Evolutionary conservation across 2,329 filamentous ascomycete genomes (phyloP).

Genomic region (Fusarium concolor): DNA sequence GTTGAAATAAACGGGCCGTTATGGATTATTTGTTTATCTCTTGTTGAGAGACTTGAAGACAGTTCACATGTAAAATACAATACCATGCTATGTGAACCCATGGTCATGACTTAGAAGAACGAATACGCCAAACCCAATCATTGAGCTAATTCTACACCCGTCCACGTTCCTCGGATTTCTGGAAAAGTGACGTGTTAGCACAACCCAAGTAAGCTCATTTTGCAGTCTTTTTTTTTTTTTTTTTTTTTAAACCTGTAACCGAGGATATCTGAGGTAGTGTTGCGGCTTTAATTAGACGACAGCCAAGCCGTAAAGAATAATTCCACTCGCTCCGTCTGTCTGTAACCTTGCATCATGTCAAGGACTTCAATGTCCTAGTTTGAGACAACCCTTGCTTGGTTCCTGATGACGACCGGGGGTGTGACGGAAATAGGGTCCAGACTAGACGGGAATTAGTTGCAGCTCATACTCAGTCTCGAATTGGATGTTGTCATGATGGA

Average conservation of each 20-base stretch:
- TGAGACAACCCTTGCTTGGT: conserved; percentile 31
- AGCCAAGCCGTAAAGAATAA: conserved; percentile 11
- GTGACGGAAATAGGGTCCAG: conserved; percentile 5
- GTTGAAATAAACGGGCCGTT: conserved; percentile 7
- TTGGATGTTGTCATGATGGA: not conserved
- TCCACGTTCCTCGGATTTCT: conserved; percentile 20
- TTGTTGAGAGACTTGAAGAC: conserved; percentile 27
- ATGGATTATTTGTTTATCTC: not conserved
- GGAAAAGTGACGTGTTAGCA: conserved; percentile 37
- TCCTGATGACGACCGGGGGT: conserved; percentile 26
- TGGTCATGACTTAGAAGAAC: not conserved
- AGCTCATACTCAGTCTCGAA: not conserved
- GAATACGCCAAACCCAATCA: not conserved
- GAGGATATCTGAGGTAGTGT: conserved; percentile 32
- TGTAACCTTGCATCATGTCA: conserved; percentile 16
- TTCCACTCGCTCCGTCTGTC: conserved; percentile 3
- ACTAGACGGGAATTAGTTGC: not conserved
- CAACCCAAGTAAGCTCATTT: conserved; percentile 18
- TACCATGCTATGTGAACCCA: not conserved
- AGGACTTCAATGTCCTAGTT: conserved; percentile 42
- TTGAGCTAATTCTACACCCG: conserved; percentile 2
- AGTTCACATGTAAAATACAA: conserved; percentile 25
- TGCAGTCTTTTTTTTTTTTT: too few species aligned
- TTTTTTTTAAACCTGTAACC: conserved; percentile 32
- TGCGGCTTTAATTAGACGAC: conserved; percentile 30